phyloP scores from a whole-genome alignment of 352 stramenopile genomes.

The Albugo candida region DNA sequence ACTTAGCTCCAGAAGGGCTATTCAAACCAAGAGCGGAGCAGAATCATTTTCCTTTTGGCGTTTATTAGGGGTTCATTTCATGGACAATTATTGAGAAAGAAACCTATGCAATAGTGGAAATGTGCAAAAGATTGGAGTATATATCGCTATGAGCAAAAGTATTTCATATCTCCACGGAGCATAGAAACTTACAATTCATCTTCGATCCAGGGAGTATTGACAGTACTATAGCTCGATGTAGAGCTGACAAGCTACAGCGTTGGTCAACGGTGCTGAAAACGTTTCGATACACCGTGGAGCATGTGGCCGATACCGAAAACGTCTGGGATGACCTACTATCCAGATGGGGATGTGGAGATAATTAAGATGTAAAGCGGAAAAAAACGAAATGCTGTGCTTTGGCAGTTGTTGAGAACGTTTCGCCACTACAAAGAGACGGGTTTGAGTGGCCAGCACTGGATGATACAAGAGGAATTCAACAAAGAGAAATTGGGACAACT shows the following conservation, averaged over 20 bases:
- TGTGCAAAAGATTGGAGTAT: no score
- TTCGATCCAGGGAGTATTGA: no score
- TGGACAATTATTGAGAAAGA: conserved; percentile 14
- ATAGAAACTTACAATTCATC: conserved; percentile 11
- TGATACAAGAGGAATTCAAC: conserved; percentile 2
- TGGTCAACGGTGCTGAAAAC: conserved; percentile 8
- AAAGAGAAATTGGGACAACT: no score
- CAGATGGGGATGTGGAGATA: conserved; percentile 7
- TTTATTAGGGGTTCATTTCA: conserved; percentile 11
- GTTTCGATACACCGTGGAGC: conserved; percentile 12
- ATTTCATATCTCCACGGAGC: no score
- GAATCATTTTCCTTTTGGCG: conserved; percentile 7
- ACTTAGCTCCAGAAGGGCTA: no score
- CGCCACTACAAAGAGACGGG: not conserved
- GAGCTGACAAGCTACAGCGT: conserved; percentile 14
- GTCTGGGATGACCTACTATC: conserved; percentile 15
- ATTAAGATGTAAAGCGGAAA: no score
- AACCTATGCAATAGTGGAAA: no score
- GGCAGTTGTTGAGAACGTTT: conserved; percentile 2
- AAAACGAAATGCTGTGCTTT: no score
- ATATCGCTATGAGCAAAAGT: no score
- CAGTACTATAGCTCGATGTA: conserved; percentile 3
- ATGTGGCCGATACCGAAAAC: conserved; percentile 10
- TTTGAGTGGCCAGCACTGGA: conserved; percentile 8
- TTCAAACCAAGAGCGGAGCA: conserved; percentile 6